Conservation (phyloP, 2,329 filamentous ascomycete genomes). For the Trichoderma guizhouense region DNA sequence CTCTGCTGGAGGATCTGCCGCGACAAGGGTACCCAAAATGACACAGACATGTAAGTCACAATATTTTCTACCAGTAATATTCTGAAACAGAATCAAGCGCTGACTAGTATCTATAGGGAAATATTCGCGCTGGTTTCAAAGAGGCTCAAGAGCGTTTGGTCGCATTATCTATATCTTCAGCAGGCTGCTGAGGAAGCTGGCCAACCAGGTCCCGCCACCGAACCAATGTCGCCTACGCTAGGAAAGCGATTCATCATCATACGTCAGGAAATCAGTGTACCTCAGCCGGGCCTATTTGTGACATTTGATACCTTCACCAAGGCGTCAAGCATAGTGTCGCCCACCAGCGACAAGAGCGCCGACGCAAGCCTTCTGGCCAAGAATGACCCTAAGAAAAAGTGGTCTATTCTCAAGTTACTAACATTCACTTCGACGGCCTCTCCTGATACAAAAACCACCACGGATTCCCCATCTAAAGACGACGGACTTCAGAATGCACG, state of each 20-base stretch:
- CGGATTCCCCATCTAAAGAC: slow-evolving; percentile 27
- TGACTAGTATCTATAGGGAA: slow-evolving; percentile 45
- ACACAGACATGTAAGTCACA: slow-evolving; percentile 62
- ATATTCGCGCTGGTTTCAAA: slow-evolving; percentile 67
- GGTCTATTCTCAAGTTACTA: slow-evolving; percentile 63
- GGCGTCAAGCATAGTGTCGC: slow-evolving; percentile 24
- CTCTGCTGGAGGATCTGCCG: slow-evolving; percentile 86
- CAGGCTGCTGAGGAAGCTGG: slow-evolving; percentile 58
- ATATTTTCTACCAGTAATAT: background rate
- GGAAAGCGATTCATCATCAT: slow-evolving; percentile 86
- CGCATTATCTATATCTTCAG: slow-evolving; percentile 73
- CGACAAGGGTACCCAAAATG: slow-evolving; percentile 63
- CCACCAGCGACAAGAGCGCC: slow-evolving; percentile 26
- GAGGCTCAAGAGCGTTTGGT: slow-evolving; percentile 70
- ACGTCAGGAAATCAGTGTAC: slow-evolving; percentile 62
- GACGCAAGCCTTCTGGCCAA: slow-evolving; percentile 29
- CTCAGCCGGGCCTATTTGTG: slow-evolving; percentile 47
- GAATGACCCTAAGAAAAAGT: slow-evolving; percentile 54
- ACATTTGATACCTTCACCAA: slow-evolving; percentile 48
- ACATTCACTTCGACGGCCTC: slow-evolving; percentile 38
- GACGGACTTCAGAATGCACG: slow-evolving; percentile 51
- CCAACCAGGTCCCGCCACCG: slow-evolving; percentile 64
- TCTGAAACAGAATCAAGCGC: background rate
- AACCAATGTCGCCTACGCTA: slow-evolving; percentile 80
- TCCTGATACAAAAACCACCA: background rate